Base-by-base conservation (phyloP, 1,284 basidiomycete species). In the Neolentinus lepideus region DNA sequence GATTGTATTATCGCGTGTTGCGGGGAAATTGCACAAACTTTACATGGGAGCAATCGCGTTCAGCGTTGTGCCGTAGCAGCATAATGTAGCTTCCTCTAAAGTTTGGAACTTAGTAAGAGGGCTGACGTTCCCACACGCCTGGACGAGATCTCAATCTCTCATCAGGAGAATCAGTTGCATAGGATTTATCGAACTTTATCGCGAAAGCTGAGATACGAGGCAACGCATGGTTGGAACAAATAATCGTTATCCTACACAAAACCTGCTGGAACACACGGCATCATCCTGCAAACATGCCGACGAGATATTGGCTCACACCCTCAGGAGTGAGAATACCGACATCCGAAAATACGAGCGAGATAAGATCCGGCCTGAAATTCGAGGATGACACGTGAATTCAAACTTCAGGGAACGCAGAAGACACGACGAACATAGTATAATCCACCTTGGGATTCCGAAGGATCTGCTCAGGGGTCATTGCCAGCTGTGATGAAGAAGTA, bases 321-420 rank as follows among this genome's bases (percentile, higher is more conserved):
- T 90, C 88, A 43, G 94, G 94, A 19, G 94, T 95, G 60, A 97
- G 75, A 60, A 92, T 91, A 33, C 94, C 94, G 25, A 95, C 88
- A 62, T 97, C 94, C 57, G 90, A 92, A 65, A 97, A 92, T 31
- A 97, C 88, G 31, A 95, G 78, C 12, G 90, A 88, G 62, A 96
- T 94, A 62, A 94, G 73, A 73, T 94, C 89, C 58, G 92, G 90
- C 64, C 88, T 91, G 67, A 22, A 55, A 31, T 31, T 31, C 52
- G 26, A 46, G 58, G 56, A 35, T 51, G 43, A 58, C 48, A 43
- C 57, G 62, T 58, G 56, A 52, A 52, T 29, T 31, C 55, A 58
- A 43, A 6, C 16, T 21, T n/a, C 21, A 22, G 31, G 27, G 53
- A 16, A 36, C 27, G 51, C 26, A 22, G 35, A 29, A 26, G 38